Base-by-base conservation (phyloP, 2,329 filamentous ascomycete species). In the Diaporthe aspalathi region DNA sequence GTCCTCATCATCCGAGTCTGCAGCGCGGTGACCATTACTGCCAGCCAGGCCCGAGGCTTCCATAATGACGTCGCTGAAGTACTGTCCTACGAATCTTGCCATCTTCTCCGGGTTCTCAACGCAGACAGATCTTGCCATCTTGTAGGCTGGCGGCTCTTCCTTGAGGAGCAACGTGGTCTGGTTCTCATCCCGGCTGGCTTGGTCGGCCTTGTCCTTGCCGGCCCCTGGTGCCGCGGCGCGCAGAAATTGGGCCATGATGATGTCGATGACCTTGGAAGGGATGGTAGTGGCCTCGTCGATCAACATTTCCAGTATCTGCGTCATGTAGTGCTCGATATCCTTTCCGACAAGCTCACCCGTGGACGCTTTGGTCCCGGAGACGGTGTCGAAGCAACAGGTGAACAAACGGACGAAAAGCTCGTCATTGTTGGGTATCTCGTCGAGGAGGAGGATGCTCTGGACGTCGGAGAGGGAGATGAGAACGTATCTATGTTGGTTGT, bases 41-140 rank as follows among this genome's bases (percentile, higher is more conserved):
- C 84, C 83, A 24, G 84, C 84, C 56, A 89, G 86, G 16, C 85
- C 89, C 47, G 91, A 94, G 4, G 94, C 93, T 78, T 98, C 94
- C 73, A 98, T 91, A 71, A 99, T 97, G 66, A 98, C 94, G 70
- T 97, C 94, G 81, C 94, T 97, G 80, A 99, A 99, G 80, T 98
- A 99, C 78, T 97, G 94, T 75, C 94, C 95, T 70, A 98, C 92
- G 75, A 97, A 94, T 73, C 94, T 92, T 1, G 94, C 92, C 95
- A 99, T 98, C 81, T 97, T 97, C 76, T 98, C 95, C 0, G 93
- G 90, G 76, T 92, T 97, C 22, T 89, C 89, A 77, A 94, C 96
- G 84, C 96, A 99, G 54, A 99, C 91, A 2, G 93, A 93, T 82
- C 97, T 97, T 27, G 96, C 95, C 93, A 98, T 97, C 78, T 96